Base-by-base conservation (phyloP, 441 rosid genomes). In the Erodium moschatum region DNA sequence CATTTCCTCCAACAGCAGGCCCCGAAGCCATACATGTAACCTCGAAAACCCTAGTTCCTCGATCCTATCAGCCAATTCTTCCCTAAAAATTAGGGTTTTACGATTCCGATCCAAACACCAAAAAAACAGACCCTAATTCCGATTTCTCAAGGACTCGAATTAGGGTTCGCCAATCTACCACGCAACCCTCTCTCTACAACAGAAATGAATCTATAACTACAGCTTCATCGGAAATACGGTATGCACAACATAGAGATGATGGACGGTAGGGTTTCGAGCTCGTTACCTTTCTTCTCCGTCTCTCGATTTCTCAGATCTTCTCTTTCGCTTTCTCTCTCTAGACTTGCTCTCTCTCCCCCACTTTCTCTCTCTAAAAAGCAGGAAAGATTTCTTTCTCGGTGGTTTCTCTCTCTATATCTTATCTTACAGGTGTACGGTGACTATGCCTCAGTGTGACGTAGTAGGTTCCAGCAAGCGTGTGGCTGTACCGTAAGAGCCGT, bases 1-100 rank as follows among this genome's bases (percentile, higher is more conserved):
- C 84, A 69, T 83, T 87, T 65, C 78, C 90, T 77, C 85, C 90
- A 58, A 71, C 87, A 71, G 79, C 80, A 74, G 87, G 81, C 86
- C 83, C 97, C 68, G 96, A 93, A 84, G 97, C 98, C 98, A 91
- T 93, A 78, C 92, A 92, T 80, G 81, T 78, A 81, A 75, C 76
- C 42, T 64, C 66, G 60, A 31, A 77, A 87, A 79, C 87, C 97
- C 93, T 83, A 86, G 81, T 69, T 77, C 70, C 50, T 44, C 50
- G 2, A n/a, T 65, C 6, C 64, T 27, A 1, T 11, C 67, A 24
- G 20, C 11, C 8, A 64, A 18, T 31, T 31, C 9, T 18, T 48
- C 21, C n/a, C 33, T 0, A 6, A 31, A 38, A 35, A 54, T 42
- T 54, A 54, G 64, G 64, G 48, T 54, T 67, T 58, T 61, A 38